Evolutionary conservation across 371 early-diverging fungal genomes (phyloP).

Genomic region (Actinomortierella ambigua): DNA sequence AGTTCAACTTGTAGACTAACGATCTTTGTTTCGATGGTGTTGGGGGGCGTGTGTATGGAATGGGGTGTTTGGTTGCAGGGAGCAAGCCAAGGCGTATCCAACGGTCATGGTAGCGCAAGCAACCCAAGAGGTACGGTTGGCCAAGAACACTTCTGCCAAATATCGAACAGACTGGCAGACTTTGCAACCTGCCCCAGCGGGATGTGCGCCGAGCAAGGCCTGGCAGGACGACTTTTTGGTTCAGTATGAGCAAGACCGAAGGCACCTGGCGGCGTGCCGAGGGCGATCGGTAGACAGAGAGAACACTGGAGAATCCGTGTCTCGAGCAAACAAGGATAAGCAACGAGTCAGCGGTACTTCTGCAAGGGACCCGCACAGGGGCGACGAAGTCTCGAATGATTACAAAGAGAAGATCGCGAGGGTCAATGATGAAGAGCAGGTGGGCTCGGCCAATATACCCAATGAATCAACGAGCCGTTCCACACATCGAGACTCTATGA

Average conservation of each 20-base stretch:
- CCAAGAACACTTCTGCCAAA: constrained; percentile 33
- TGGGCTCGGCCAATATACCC: neutral
- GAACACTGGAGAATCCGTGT: too few relatives aligned
- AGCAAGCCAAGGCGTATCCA: constrained; percentile 32
- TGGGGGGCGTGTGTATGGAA: neutral
- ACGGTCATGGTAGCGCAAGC: constrained; percentile 23
- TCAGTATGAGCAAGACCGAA: too few relatives aligned
- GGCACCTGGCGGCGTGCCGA: too few relatives aligned
- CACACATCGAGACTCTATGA: neutral
- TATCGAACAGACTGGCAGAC: constrained; percentile 38
- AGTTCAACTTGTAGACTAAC: neutral
- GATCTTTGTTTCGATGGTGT: neutral
- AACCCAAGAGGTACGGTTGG: constrained; percentile 14
- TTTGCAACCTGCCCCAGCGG: constrained; percentile 33
- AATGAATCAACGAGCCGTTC: neutral
- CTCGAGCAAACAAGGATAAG: too few relatives aligned
- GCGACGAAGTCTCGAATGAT: neutral
- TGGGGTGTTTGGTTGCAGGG: constrained; percentile 12
- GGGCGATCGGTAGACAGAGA: too few relatives aligned
- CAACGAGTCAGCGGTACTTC: too few relatives aligned
- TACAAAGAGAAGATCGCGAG: neutral
- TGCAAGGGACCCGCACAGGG: too few relatives aligned
- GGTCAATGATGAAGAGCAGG: neutral
- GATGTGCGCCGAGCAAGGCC: constrained; percentile 25
- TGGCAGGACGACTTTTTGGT: constrained; percentile 33